phyloP scores from a whole-genome alignment of 805 yeast species.

The Saccharomycopsis malanga region DNA sequence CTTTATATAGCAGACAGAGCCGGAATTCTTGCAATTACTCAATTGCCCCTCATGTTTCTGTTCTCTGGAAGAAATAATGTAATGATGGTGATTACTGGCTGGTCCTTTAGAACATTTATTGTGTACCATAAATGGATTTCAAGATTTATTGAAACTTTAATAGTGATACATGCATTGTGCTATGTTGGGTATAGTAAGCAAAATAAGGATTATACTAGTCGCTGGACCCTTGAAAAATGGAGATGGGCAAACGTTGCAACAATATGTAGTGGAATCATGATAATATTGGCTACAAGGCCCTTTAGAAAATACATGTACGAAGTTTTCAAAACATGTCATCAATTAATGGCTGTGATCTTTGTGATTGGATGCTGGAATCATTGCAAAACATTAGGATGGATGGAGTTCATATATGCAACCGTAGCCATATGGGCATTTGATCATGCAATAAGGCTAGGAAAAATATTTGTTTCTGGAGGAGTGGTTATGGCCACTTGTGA shows the following conservation, averaged over 20 bases:
- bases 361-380: conserved; percentile 41
- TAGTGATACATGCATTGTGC: conserved; percentile 33
- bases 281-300: conserved; percentile 28
- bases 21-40: conserved; percentile 38
- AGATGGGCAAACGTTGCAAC: conserved; percentile 37
- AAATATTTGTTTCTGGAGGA: conserved; percentile 28
- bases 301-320: conserved; percentile 38
- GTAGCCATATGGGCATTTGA: conserved; percentile 37
- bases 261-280: conserved; percentile 26
- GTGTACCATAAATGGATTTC: conserved; percentile 37
- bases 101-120: conserved; percentile 32
- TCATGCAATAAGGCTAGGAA: conserved; percentile 32
- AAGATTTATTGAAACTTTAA: conserved; percentile 33
- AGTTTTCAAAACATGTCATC: conserved; percentile 39
- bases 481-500: conserved; percentile 26
- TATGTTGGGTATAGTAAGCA: conserved; percentile 33
- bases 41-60: conserved; percentile 31
- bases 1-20: conserved; percentile 39
- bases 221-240: conserved; percentile 38
- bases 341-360: conserved; percentile 35
- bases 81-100: conserved; percentile 29
- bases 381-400: conserved; percentile 38
- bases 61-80: conserved; percentile 34
- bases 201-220: conserved; percentile 30
- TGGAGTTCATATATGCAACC: conserved; percentile 35